Conservation (phyloP, 148 eudicot genomes). For the Silene conica region DNA sequence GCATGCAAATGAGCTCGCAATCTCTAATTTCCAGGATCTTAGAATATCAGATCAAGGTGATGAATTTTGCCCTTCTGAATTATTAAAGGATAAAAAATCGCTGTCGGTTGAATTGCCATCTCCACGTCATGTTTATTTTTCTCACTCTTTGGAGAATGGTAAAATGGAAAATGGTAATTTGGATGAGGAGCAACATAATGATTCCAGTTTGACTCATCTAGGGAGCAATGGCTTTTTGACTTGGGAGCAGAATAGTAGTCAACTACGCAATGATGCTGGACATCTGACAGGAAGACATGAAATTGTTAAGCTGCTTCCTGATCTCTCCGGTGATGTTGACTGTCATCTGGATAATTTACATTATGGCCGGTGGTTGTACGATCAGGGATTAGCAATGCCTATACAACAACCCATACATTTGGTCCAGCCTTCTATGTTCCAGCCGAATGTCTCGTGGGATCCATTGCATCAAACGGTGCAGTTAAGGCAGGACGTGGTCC, state of each 20-base stretch:
- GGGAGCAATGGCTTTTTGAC: slow-evolving; percentile 12
- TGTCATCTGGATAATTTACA: slow-evolving; percentile 41
- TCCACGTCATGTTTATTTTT: slow-evolving; percentile 45
- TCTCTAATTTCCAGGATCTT: slow-evolving; percentile 30
- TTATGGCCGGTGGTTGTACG: slow-evolving; percentile 52
- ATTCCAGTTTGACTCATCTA: slow-evolving; percentile 5
- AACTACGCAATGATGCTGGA: slow-evolving; percentile 3
- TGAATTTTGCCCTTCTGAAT: slow-evolving; percentile 5
- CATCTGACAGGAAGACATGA: slow-evolving; percentile 20
- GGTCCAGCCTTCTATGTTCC: slow-evolving; percentile 32
- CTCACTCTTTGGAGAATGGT: slow-evolving; percentile 29
- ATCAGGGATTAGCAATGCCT: slow-evolving; percentile 31
- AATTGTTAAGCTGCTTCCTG: slow-evolving; percentile 32
- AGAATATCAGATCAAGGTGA: slow-evolving; percentile 27
- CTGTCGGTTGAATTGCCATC: slow-evolving; percentile 16
- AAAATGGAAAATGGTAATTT: slow-evolving; percentile 27
- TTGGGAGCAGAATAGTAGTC: slow-evolving; percentile 14
- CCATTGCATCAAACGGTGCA: slow-evolving; percentile 30
- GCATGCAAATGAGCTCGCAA: slow-evolving; percentile 41
- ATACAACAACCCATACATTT: slow-evolving; percentile 37
- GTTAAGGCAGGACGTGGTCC: slow-evolving; percentile 42
- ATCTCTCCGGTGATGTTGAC: slow-evolving; percentile 68
- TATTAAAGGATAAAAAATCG: slow-evolving; percentile 17
- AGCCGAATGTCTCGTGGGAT: slow-evolving; percentile 47
- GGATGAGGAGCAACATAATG: slow-evolving; percentile 18